Percentiles rank a stretch among this genome's conserved stretches.
Evolutionary conservation across 2,329 filamentous ascomycete species (phyloP).

Genomic region (Metarhizium album): DNA sequence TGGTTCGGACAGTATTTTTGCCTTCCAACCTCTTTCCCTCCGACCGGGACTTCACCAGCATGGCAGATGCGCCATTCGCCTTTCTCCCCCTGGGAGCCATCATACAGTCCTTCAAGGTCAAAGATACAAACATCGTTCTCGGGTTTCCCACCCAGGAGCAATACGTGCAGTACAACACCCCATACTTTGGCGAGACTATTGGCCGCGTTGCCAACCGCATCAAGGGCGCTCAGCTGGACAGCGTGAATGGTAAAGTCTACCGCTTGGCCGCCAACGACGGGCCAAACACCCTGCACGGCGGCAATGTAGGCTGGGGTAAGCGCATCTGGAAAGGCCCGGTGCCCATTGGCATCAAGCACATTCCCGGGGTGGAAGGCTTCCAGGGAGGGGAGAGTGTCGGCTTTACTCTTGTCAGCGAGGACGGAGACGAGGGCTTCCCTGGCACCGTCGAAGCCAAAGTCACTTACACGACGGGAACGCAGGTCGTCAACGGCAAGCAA

Average conservation of each 20-base stretch:
- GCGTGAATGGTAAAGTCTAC: conserved; percentile 63
- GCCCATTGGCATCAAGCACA: conserved; percentile 38
- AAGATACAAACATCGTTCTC: conserved; percentile 76
- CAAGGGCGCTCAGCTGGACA: conserved; percentile 56
- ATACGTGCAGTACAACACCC: conserved; percentile 64
- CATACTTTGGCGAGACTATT: conserved; percentile 89
- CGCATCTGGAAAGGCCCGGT: conserved; percentile 63
- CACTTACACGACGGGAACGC: conserved; percentile 66
- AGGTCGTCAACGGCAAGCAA: conserved; percentile 49
- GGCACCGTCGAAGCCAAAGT: conserved; percentile 71
- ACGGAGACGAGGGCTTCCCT: conserved; percentile 85
- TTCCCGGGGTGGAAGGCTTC: conserved; percentile 39
- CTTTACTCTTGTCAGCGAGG: conserved; percentile 56
- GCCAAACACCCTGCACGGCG: conserved; percentile 65
- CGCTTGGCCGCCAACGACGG: conserved; percentile 65
- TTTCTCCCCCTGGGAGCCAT: conserved; percentile 71
- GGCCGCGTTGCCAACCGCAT: conserved; percentile 78
- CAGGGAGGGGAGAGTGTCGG: conserved; percentile 55
- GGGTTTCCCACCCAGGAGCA: conserved; percentile 66
- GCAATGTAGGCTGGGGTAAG: conserved; percentile 70
- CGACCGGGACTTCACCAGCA: too few species aligned
- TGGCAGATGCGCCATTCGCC: conserved; percentile 41
- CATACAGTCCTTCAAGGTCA: conserved; percentile 71
- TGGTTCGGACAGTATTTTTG: too few species aligned
- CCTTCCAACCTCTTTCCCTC: too few species aligned